Base-by-base conservation (phyloP, 1,284 basidiomycete species). In the Golubevia sp. region DNA sequence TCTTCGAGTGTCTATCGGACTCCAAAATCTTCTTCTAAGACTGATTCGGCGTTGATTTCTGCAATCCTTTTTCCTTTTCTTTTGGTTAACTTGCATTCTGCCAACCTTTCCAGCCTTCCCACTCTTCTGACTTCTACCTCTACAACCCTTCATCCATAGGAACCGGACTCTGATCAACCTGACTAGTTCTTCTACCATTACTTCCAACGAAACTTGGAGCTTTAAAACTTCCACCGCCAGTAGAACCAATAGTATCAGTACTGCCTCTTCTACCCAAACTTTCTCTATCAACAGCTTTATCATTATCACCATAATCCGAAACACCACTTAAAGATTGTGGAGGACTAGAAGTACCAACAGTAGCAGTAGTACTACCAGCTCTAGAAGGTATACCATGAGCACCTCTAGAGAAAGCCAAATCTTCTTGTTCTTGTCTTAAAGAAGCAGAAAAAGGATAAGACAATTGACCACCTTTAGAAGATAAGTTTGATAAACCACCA, bases 401-500 rank as follows among this genome's bases (percentile, higher is more conserved):
- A 44, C 38, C 30, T 34, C 30, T 34, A 34, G 30, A 34, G n/a
- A n/a, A n/a, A n/a, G n/a, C n/a, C n/a, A n/a, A n/a, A 34, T 34
- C 30, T 34, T 34, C 30, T 34, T 34, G 30, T 34, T 34, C 30
- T 34, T 34, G 30, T 34, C 30, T 34, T 11, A 34, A 34, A 34
- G 30, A 34, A 34, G 30, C 30, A 34, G 30, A 34, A 34, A 34
- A 34, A 34, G 30, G 30, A 34, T 34, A 34, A 34, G 5, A 5
- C 11, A 34, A 34, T 5, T 5, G 4, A 5, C 30, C 30, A 5
- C 30, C 30, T 34, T 34, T 34, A 11, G 30, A 34, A 34, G 4
- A 5, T 11, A 34, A 34, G 49, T 18, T 65, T 64, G 49, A 64
- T 58, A 13, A 68, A 1, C 73, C 76, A 13, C 75, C 78, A 1